Base-by-base conservation (phyloP, 352 stramenopile species). In the Phytophthora melonis region DNA sequence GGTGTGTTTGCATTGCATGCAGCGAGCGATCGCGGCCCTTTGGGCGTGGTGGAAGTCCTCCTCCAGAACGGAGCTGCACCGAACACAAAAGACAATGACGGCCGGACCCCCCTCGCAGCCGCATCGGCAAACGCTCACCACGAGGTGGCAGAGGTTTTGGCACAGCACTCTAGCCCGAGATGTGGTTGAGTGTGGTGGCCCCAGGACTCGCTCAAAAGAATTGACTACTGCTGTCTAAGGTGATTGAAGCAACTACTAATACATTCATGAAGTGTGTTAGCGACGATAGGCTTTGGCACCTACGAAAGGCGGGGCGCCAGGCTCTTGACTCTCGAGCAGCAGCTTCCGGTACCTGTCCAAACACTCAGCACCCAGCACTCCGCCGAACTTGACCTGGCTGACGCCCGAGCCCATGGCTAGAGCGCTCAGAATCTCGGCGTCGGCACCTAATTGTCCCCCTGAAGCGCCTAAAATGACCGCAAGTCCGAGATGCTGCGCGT, bases 301-400 rank as follows among this genome's bases (percentile, higher is more conserved):
- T 27, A 86, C 81, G 74, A 90, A 94, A 16, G 61, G 71, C 11
- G 87, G 84, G 3, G 84, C 74, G 1, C 80, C 79, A 3, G 66
- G 49, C 13, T 87, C 86, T 41, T 86, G 64, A 36, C 78, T 82
- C 8, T 65, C 68, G 11, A 88, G 56, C 47, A 88, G 63, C 36
- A 95, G 49, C 34, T 87, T 75, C 34, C 90, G 91, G 74, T 95
- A 93, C 39, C 81, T 66, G 19, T 83, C 79, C 7, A 89, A 62
- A 45, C 74, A 78, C 2, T 89, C 85, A 1, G 72, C 71, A 6
- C 77, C 63, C 1, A 76, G 34, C 6, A 93, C 65, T 1, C 88
- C 88, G 3, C 88, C 88, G 39, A 95, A 92, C 66, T 93, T 92
- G 68, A 95, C 79, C 58, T 95, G 86, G 2, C 83, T 79, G 14